phyloP scores from a whole-genome alignment of 1,284 basidiomycete species.

The Polyporus tsugae region DNA sequence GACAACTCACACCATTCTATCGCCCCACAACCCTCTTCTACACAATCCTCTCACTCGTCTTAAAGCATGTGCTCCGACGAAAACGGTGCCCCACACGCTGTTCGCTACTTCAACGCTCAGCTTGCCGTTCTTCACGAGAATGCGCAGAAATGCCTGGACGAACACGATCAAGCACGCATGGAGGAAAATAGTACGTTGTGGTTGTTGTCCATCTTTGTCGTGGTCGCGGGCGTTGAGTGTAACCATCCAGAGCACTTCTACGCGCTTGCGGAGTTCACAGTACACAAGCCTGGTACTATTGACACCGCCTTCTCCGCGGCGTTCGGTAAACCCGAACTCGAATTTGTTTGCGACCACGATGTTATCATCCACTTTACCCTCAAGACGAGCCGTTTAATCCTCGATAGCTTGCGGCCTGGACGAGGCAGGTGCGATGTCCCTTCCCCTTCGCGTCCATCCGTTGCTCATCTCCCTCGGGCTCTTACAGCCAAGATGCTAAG shows the following conservation, averaged over 20 bases:
- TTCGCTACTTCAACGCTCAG: slow-evolving; percentile 36
- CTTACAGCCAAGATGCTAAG: slow-evolving; percentile 15
- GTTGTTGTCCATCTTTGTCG: no score
- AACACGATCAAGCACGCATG: slow-evolving; percentile 28
- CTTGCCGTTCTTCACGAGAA: slow-evolving; percentile 5
- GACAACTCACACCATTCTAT: neutral
- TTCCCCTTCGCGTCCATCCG: neutral
- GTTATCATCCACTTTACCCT: slow-evolving; percentile 36
- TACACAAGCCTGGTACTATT: slow-evolving; percentile 13
- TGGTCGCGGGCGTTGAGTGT: neutral
- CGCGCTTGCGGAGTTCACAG: slow-evolving; percentile 27
- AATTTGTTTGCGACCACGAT: slow-evolving; percentile 43
- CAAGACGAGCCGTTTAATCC: slow-evolving; percentile 28
- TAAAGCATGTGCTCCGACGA: slow-evolving; percentile 42
- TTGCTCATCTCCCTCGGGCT: no score
- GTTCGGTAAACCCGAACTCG: slow-evolving; percentile 36
- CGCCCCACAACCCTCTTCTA: neutral
- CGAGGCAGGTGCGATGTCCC: slow-evolving; percentile 4
- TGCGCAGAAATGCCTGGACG: slow-evolving; percentile 34
- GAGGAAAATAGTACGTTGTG: slow-evolving; percentile 22
- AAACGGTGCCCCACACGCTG: slow-evolving; percentile 40
- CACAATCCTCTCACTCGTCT: neutral
- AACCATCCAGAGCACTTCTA: slow-evolving; percentile 23
- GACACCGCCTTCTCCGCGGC: slow-evolving; percentile 31
- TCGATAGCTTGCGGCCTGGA: slow-evolving; percentile 1